Evolutionary conservation across 2,329 filamentous ascomycete genomes (phyloP).

Genomic region (Beauveria sp.): DNA sequence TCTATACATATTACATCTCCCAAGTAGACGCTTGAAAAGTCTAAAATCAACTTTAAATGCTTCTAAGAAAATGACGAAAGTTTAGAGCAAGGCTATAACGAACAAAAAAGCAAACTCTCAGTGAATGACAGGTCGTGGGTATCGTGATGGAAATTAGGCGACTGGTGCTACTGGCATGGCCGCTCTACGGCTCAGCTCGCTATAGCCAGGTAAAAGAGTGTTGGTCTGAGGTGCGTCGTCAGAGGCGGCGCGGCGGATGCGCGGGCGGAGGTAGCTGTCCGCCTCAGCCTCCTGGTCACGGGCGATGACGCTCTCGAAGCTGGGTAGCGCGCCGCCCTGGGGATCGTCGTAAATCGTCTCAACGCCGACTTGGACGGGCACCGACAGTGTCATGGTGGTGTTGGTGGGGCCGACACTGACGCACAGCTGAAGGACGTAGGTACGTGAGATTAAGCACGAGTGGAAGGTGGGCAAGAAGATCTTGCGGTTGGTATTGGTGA

Average conservation of each 20-base stretch:
- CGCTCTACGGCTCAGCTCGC: constrained; percentile 23
- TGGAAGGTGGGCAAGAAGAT: constrained; percentile 50
- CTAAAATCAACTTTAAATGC: background rate
- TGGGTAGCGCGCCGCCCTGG: constrained; percentile 32
- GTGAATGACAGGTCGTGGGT: constrained; percentile 8
- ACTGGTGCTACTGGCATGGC: constrained; percentile 10
- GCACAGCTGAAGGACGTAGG: constrained; percentile 44
- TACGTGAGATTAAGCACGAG: constrained; percentile 47
- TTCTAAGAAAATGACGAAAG: constrained; percentile 3
- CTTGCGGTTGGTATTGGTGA: constrained; percentile 40
- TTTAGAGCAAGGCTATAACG: background rate
- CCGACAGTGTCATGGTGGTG: constrained; percentile 34
- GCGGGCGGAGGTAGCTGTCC: constrained; percentile 35
- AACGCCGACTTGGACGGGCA: constrained; percentile 46
- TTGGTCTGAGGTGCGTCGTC: constrained; percentile 22
- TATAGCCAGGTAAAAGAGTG: constrained; percentile 32
- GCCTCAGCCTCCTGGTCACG: constrained; percentile 34
- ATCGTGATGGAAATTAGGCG: constrained; percentile 6
- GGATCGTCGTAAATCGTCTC: constrained; percentile 27
- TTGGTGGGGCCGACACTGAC: constrained; percentile 35
- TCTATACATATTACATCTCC: background rate
- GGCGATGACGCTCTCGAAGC: constrained; percentile 41
- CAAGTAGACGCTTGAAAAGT: background rate
- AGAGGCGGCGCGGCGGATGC: constrained; percentile 28
- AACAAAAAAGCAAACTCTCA: background rate